Conservation (phyloP, 345 rosid genomes). For the Garcia nutans region DNA sequence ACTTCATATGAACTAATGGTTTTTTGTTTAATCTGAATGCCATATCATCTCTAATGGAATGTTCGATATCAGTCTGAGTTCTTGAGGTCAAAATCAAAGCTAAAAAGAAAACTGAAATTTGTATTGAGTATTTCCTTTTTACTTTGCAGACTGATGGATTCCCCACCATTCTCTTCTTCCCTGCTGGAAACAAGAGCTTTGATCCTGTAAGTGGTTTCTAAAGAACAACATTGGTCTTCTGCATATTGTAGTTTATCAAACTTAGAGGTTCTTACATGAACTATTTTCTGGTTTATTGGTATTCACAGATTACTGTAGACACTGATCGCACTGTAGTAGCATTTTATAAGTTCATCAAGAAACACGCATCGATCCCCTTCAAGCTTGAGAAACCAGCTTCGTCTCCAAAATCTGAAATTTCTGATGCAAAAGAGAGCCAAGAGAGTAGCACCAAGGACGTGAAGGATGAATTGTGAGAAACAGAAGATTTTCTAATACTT, state of each 20-base stretch:
- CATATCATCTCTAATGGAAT: neutral
- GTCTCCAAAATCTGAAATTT: constrained; percentile 44
- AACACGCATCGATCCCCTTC: constrained; percentile 87
- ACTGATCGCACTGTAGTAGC: constrained; percentile 93
- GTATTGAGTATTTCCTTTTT: neutral
- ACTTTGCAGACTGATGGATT: constrained; percentile 80
- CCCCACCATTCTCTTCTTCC: constrained; percentile 96
- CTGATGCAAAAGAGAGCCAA: constrained; percentile 33
- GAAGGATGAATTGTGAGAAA: constrained; percentile 80
- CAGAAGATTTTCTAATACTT: neutral
- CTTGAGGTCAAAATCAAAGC: neutral
- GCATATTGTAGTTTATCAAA: neutral
- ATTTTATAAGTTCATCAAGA: constrained; percentile 83
- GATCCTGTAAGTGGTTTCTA: constrained; percentile 66
- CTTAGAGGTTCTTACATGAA: neutral
- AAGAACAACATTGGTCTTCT: neutral
- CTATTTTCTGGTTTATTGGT: neutral
- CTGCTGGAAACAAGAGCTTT: constrained; percentile 96
- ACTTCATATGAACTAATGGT: neutral
- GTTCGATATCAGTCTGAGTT: neutral
- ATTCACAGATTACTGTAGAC: constrained; percentile 73
- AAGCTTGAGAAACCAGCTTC: constrained; percentile 80
- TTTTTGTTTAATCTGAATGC: neutral
- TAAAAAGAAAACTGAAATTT: neutral
- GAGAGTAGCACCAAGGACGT: constrained; percentile 31